phyloP scores from a whole-genome alignment of 208 protist genomes.

The Acanthamoeba royreba region DNA sequence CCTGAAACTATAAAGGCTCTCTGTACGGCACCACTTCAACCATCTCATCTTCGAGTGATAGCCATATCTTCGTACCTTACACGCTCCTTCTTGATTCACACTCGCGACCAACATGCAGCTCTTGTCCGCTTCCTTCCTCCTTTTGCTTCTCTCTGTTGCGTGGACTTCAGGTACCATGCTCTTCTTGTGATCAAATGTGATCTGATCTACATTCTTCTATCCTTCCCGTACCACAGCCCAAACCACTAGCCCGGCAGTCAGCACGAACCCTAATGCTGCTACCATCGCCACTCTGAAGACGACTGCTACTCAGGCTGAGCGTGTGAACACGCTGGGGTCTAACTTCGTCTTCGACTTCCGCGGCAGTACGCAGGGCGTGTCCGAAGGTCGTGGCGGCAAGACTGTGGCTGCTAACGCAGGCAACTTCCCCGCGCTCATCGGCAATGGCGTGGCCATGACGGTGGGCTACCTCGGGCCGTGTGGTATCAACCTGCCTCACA shows the following conservation, averaged over 20 bases:
- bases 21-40: no score
- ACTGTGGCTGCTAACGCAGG: neutral
- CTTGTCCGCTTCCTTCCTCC: neutral
- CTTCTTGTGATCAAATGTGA: neutral
- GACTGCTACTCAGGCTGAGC: neutral
- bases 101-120: neutral
- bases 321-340: neutral
- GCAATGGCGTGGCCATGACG: conserved; percentile 29
- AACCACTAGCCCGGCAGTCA: neutral
- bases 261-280: neutral
- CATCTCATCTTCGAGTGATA: no score
- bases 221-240: neutral
- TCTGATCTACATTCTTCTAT: neutral
- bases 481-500: conserved; percentile 40
- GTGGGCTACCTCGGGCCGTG: neutral
- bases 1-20: no score
- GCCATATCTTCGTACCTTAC: no score
- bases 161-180: neutral
- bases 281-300: neutral
- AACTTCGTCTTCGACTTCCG: conserved; percentile 31
- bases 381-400: neutral
- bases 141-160: neutral
- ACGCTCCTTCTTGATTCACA: no score
- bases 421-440: conserved; percentile 3
- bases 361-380: neutral